A percentile compares a stretch with the other conserved stretches of the same genome.
Evolutionary conservation across 2,329 filamentous ascomycete species (phyloP).

Genomic region (Microcyclosporella mali): DNA sequence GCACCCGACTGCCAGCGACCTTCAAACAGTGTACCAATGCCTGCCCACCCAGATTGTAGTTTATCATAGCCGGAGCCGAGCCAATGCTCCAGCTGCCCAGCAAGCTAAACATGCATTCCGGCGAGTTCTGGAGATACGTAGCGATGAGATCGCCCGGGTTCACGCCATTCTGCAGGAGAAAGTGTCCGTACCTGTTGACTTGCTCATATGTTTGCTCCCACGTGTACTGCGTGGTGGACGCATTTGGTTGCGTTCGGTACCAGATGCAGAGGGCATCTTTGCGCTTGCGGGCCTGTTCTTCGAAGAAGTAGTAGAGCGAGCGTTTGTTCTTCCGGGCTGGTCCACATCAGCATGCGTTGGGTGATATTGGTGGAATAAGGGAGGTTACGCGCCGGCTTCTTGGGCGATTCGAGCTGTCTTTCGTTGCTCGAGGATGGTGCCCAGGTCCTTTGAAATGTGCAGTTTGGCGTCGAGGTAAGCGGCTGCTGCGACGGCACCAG

Average conservation of each 20-base stretch:
- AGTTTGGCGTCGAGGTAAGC: constrained; percentile 72
- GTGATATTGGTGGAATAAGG: constrained; percentile 1
- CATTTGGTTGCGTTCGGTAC: constrained; percentile 52
- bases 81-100: constrained; percentile 30
- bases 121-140: constrained; percentile 32
- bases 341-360: constrained; percentile 8
- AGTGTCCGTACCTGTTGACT: constrained; percentile 56
- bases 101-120: constrained; percentile 31
- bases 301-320: constrained; percentile 62
- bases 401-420: constrained; percentile 3
- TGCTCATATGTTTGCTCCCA: constrained; percentile 52
- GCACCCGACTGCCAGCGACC: constrained; percentile 35
- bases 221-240: constrained; percentile 41
- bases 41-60: constrained; percentile 33
- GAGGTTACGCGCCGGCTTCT: constrained; percentile 4
- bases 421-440: constrained; percentile 8
- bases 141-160: constrained; percentile 30
- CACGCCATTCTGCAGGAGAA: constrained; percentile 45
- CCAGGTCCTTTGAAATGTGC: constrained; percentile 64
- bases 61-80: constrained; percentile 31
- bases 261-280: constrained; percentile 54
- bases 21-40: constrained; percentile 33
- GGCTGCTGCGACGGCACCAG: constrained; percentile 57
- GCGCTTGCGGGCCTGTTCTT: constrained; percentile 35
- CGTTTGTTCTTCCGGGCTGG: constrained; percentile 47